Base-by-base conservation (phyloP, 2,329 filamentous ascomycete species). In the Cordyceps pruinosa region DNA sequence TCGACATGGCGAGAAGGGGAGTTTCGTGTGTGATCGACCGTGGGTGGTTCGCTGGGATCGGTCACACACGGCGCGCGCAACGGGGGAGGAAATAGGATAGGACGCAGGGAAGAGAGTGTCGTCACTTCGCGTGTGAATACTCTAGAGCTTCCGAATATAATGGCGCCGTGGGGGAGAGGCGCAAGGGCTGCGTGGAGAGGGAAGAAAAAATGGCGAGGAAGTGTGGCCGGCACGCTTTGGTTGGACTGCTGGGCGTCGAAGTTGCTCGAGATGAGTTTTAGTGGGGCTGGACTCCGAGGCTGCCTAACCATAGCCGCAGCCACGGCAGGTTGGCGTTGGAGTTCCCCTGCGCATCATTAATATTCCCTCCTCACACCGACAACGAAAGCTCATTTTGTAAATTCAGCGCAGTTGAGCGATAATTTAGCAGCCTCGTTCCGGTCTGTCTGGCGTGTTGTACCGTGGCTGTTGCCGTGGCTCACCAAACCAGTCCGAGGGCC, bases 1-100 rank as follows among this genome's bases (percentile, higher is more conserved):
- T 68, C 62, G 75, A 72, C 63, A 69, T 71, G 54, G 49, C 60
- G 41, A 12, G 34, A 21, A 21, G 37, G 23, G 26, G 15, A n/a
- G 8, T 10, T 37, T 19, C 52, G 28, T 17, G 15, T 13, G 45
- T 47, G 19, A 9, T 15, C 15, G 45, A n/a, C 35, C 15, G 35
- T 6, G 3, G 35, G 15, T n/a, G 3, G n/a, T 21, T 41, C n/a
- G n/a, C n/a, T 4, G n/a, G n/a, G 37, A 41, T 41, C 37, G 26
- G 21, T 15, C 25, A 5, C 37, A 12, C 39, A 19, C 35, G 54
- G 46, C 17, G 34, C 45, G 46, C 44, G 45, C 45, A 25, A 44
- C 5, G 15, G n/a, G 2, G 19, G 13, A 10, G 13, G 21, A 55
- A 28, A 30, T 5, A 28, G 21, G 21, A 30, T 1, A 17, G 15